Conservation (phyloP, 495 filamentous ascomycete species). For the Chaetomium cochliodes region DNA sequence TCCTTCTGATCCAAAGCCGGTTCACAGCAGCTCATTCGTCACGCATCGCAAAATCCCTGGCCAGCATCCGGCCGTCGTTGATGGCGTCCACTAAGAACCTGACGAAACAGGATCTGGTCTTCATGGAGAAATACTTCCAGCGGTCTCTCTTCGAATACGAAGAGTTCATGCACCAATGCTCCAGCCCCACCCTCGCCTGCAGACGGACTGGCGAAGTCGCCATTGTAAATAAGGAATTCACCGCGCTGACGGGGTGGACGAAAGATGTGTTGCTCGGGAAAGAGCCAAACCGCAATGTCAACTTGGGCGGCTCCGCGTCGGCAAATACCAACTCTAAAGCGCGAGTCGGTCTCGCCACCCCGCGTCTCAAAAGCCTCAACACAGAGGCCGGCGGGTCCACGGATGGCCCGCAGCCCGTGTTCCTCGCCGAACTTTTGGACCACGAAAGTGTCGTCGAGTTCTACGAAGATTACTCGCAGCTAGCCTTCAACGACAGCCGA, state of each 20-base stretch:
- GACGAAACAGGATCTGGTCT: conserved; percentile 82
- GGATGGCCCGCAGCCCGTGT: conserved; percentile 66
- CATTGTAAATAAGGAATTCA: conserved; percentile 90
- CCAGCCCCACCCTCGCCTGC: conserved; percentile 88
- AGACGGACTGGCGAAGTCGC: conserved; percentile 90
- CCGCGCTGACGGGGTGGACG: conserved; percentile 88
- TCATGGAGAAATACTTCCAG: conserved; percentile 97
- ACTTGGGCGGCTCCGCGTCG: conserved; percentile 52
- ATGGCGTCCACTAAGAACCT: conserved; percentile 82
- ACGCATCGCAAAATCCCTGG: conserved; percentile 81
- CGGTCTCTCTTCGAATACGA: conserved; percentile 89
- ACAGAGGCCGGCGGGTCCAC: conserved; percentile 33
- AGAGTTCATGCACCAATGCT: conserved; percentile 80
- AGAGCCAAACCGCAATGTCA: conserved; percentile 84
- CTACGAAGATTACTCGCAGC: conserved; percentile 89
- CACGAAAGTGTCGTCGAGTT: conserved; percentile 91
- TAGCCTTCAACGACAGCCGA: conserved; percentile 86
- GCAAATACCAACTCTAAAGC: conserved; percentile 35
- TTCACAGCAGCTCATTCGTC: conserved; percentile 67
- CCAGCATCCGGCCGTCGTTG: conserved; percentile 87
- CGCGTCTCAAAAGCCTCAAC: conserved; percentile 44
- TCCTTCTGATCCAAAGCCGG: conserved; percentile 73
- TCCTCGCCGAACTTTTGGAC: conserved; percentile 87
- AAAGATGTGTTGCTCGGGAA: conserved; percentile 87
- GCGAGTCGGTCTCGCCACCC: conserved; percentile 46